These are phyloP conservation scores for Boechera divaricarpa DNA, from an alignment of 345 rosid genomes.

Conservation along the genomic window DNA sequence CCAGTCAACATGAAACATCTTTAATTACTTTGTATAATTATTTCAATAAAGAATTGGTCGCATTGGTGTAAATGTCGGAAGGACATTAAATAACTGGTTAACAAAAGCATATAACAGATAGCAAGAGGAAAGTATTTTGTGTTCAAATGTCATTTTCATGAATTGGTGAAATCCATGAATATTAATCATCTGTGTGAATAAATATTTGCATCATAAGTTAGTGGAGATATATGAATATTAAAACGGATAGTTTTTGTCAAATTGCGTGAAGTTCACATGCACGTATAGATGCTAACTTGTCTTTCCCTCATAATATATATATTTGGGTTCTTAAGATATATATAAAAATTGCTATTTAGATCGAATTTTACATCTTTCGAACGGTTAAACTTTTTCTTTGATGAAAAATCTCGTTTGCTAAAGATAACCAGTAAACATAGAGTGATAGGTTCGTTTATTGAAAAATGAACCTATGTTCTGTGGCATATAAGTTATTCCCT, in stretches of 20 bases:
- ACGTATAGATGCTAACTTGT: background rate
- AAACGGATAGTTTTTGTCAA: background rate
- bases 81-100: background rate
- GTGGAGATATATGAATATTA: background rate
- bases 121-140: background rate
- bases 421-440: no score
- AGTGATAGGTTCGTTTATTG: no score
- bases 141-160: conserved; percentile 7
- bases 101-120: background rate
- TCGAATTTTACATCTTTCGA: background rate
- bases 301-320: background rate
- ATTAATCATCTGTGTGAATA: background rate
- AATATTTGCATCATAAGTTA: background rate
- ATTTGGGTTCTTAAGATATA: background rate
- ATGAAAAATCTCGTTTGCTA: no score
- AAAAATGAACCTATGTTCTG: no score
- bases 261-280: background rate
- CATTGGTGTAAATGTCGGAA: conserved; percentile 15
- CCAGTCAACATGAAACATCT: background rate
- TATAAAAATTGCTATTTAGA: background rate
- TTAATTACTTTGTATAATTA: background rate
- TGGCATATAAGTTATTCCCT: no score
- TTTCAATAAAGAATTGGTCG: background rate
- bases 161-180: background rate
- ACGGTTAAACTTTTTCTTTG: background rate